Conservation (phyloP, 2,329 filamentous ascomycete genomes). For the Cercospora citrullina region DNA sequence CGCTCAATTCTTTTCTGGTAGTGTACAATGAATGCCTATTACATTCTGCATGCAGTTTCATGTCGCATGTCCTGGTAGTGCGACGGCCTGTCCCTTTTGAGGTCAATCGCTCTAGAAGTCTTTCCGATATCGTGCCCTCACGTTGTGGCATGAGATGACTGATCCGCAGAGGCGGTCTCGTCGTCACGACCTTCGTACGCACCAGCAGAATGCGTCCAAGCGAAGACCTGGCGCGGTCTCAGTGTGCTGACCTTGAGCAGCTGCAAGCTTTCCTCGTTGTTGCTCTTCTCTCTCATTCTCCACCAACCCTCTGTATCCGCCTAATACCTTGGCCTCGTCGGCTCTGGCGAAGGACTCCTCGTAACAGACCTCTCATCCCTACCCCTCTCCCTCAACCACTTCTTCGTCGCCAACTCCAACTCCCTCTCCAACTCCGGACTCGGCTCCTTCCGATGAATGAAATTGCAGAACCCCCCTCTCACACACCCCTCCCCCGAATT, state of each 20-base stretch:
- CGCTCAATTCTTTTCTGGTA: background rate
- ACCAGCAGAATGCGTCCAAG: background rate
- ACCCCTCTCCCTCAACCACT: constrained; percentile 86
- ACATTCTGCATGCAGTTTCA: background rate
- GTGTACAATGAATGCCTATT: background rate
- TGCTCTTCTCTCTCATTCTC: background rate
- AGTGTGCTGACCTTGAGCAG: background rate
- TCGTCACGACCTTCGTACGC: background rate
- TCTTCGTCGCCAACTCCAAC: constrained; percentile 84
- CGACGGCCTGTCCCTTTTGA: background rate
- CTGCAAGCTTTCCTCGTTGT: background rate
- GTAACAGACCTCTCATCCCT: constrained; percentile 79
- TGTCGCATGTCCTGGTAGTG: background rate
- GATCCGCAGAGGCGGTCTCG: background rate
- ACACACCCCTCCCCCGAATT: constrained; percentile 96
- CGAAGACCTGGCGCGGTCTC: background rate
- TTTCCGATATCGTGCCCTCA: background rate
- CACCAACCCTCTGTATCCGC: background rate
- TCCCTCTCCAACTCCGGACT: constrained; percentile 84
- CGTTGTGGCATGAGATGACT: background rate
- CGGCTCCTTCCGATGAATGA: constrained; percentile 97
- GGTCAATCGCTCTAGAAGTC: background rate
- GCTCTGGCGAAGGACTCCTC: constrained; percentile 84
- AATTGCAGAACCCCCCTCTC: constrained; percentile 96
- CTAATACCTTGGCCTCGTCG: constrained; percentile 63